Base-by-base conservation (phyloP, 352 stramenopile species). In the Phytophthora idaei region DNA sequence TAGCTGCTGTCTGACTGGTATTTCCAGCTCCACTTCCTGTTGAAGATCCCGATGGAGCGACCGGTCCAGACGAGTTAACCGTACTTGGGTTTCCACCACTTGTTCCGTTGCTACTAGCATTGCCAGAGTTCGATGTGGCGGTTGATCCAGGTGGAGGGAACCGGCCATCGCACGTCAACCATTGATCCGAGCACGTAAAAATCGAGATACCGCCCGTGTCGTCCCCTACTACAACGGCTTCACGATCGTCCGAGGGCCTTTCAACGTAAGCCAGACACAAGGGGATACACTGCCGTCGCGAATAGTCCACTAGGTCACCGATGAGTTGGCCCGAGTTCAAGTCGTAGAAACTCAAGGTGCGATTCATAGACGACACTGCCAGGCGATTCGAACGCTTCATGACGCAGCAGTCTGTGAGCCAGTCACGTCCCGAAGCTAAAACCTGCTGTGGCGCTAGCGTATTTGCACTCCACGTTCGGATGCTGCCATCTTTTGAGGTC, bases 341-440 rank as follows among this genome's bases (percentile, higher is more conserved):
- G 49, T 95, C 88, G 69, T 92, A 93, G 54, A 95, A 88, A 27
- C 76, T 77, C 10, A 95, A 64, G 15, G 83, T 89, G 29, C 79
- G 80, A 50, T 92, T 90, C 79, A 93, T 93, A 51, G 83, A 93
- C 12, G 83, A 77, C 25, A 95, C 78, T 0, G 85, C 86, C n/a
- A 95, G 66, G 0, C 86, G 84, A 58, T 95, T 94, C 8, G 82
- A 93, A 25, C 81, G 76, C 46, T 84, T 83, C 87, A 95, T 95
- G 51, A 91, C 78, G 42, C 79, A 87, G 56, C 77, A 87, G 56
- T 93, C 84, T 0, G 85, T 94, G 42, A 95, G 71, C 85, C 85
- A 94, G 67, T 93, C 86, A 46, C 85, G 85, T 11, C 82, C 80
- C 6, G 80, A 91, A 11, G 81, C 74, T 25, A 93, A 60, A 8